Conservation (phyloP, 2,329 filamentous ascomycete genomes). For the Aspergillus phoenicis region DNA sequence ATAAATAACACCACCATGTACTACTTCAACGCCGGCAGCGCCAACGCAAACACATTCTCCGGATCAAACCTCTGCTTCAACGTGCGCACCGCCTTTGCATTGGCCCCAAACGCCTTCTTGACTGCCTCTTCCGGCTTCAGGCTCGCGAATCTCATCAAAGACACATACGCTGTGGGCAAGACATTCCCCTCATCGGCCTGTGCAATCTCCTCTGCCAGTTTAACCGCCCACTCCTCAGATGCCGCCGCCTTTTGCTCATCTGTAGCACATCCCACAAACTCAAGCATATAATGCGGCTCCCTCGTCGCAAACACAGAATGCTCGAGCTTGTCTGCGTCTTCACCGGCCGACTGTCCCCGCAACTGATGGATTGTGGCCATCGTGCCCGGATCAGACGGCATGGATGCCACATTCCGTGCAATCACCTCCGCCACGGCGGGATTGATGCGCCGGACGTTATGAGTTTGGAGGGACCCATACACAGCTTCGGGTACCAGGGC, state of each 20-base stretch:
- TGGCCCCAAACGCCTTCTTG: conserved; percentile 23
- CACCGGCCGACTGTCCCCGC: conserved; percentile 16
- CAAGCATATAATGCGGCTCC: conserved; percentile 26
- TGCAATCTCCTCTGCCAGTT: conserved; percentile 10
- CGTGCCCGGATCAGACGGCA: conserved; percentile 12
- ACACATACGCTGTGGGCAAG: conserved; percentile 22
- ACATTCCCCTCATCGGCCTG: conserved; percentile 12
- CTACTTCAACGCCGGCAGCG: conserved; percentile 2
- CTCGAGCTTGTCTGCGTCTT: background rate
- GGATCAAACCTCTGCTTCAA: conserved; percentile 24
- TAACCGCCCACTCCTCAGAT: conserved; percentile 15
- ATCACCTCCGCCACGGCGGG: conserved; percentile 14
- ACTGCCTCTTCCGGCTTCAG: background rate
- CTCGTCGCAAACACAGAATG: conserved; percentile 20
- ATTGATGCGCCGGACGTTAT: conserved; percentile 13
- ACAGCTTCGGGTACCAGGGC: background rate
- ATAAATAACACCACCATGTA: too few species aligned
- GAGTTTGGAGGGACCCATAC: conserved; percentile 13
- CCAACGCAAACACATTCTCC: conserved; percentile 16
- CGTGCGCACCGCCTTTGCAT: conserved; percentile 14
- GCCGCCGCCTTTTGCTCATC: background rate
- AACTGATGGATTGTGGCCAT: conserved; percentile 25
- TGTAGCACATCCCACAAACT: conserved; percentile 15
- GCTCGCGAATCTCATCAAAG: conserved; percentile 10
- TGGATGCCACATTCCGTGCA: background rate